Evolutionary conservation across 441 rosid species (phyloP).

Genomic region (Populus hybrid): DNA sequence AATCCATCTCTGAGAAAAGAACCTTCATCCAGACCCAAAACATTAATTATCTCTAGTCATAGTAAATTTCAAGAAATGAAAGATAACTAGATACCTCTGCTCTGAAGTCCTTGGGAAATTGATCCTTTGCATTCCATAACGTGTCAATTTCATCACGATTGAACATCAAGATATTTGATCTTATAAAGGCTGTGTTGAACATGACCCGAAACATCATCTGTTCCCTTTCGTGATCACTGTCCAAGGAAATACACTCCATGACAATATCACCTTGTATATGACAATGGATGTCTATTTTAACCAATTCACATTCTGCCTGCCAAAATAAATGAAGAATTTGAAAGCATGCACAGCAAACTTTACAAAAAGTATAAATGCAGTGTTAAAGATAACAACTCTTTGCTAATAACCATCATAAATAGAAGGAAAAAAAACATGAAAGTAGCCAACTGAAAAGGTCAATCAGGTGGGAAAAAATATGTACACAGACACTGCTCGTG

Average conservation of each 20-base stretch:
- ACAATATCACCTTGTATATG: conserved; percentile 89
- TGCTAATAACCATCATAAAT: no score
- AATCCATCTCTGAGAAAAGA: conserved; percentile 81
- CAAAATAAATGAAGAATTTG: conserved; percentile 32
- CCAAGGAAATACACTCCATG: conserved; percentile 73
- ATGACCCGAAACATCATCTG: conserved; percentile 83
- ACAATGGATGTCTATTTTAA: conserved; percentile 76
- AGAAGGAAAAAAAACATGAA: no score
- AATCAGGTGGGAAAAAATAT: no score
- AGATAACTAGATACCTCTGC: conserved; percentile 62
- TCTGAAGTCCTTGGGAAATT: conserved; percentile 76
- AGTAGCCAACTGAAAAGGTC: no score
- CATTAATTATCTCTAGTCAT: conserved; percentile 23
- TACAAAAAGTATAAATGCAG: not conserved
- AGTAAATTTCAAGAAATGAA: conserved; percentile 7
- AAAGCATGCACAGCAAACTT: conserved; percentile 5
- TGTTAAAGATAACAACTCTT: no score
- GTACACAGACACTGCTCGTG: not conserved
- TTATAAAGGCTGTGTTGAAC: conserved; percentile 86
- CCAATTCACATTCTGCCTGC: conserved; percentile 78
- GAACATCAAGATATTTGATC: conserved; percentile 74
- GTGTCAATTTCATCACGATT: conserved; percentile 79
- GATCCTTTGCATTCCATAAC: conserved; percentile 68
- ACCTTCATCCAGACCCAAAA: conserved; percentile 52
- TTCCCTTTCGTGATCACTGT: conserved; percentile 63